phyloP scores from a whole-genome alignment of 106 monocot genomes.

The Narthecium ossifragum region DNA sequence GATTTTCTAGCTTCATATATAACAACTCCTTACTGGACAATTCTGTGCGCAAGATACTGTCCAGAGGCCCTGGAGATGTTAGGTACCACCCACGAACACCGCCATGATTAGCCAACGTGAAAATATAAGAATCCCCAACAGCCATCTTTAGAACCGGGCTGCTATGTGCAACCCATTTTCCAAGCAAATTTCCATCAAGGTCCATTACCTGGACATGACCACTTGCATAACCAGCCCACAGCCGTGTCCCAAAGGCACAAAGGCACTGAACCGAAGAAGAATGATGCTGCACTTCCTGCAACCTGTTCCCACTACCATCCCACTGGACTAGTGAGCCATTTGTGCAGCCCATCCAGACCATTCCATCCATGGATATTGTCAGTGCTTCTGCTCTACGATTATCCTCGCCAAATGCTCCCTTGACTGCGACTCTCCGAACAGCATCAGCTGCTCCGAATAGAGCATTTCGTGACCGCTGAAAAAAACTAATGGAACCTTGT shows the following conservation, averaged over 20 bases:
- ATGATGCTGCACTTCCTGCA: slow-evolving; percentile 69
- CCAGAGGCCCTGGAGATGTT: slow-evolving; percentile 64
- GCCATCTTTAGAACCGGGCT: slow-evolving; percentile 79
- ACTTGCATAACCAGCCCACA: slow-evolving; percentile 86
- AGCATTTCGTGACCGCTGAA: slow-evolving; percentile 91
- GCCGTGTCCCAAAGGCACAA: slow-evolving; percentile 57
- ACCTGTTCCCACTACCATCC: slow-evolving; percentile 90
- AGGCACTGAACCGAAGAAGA: slow-evolving; percentile 62
- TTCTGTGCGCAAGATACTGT: slow-evolving; percentile 56
- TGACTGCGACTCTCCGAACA: slow-evolving; percentile 78
- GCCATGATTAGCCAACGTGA: slow-evolving; percentile 89
- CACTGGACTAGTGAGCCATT: slow-evolving; percentile 82
- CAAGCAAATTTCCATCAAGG: slow-evolving; percentile 72
- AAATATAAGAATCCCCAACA: slow-evolving; percentile 60
- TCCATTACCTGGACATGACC: slow-evolving; percentile 72
- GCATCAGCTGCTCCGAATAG: slow-evolving; percentile 93
- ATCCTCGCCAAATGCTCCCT: slow-evolving; percentile 80
- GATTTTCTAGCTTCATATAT: slow-evolving; percentile 58
- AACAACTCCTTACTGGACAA: slow-evolving; percentile 42
- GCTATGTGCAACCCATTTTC: slow-evolving; percentile 80
- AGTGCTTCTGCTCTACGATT: slow-evolving; percentile 70
- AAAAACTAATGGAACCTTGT: slow-evolving; percentile 70
- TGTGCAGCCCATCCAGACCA: slow-evolving; percentile 79
- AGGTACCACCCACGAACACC: slow-evolving; percentile 90
- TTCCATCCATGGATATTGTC: slow-evolving; percentile 59